Percentiles rank a stretch among this genome's conserved stretches.
Conservation (phyloP, 2,329 filamentous ascomycete species). For the Blastomyces gilchristii region DNA sequence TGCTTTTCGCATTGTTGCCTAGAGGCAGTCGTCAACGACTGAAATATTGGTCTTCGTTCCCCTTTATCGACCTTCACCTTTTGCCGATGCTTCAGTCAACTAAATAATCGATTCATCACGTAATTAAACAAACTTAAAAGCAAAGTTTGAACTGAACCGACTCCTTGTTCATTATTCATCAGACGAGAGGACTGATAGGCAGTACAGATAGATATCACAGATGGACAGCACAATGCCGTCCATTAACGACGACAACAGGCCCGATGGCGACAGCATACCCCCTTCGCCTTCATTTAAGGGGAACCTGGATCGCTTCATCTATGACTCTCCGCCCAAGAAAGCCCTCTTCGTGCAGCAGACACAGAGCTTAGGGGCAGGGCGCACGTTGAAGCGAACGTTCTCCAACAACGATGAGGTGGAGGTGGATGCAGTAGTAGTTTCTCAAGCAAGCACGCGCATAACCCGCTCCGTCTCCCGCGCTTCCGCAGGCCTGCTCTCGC, state of each 20-base stretch:
- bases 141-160: not conserved
- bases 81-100: too few species aligned
- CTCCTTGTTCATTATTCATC: too few species aligned
- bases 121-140: too few species aligned
- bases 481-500: not conserved
- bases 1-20: too few species aligned
- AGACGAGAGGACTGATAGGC: too few species aligned
- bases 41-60: too few species aligned
- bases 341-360: not conserved
- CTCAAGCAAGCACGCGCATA: not conserved
- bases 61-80: too few species aligned
- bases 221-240: not conserved
- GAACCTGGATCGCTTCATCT: conserved; percentile 4
- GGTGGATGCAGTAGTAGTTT: not conserved
- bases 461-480: conserved; percentile 5
- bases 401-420: not conserved
- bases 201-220: not conserved
- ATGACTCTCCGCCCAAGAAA: conserved; percentile 4
- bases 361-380: not conserved
- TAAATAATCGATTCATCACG: too few species aligned
- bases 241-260: not conserved
- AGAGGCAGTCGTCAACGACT: too few species aligned
- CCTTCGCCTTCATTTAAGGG: conserved; percentile 6
- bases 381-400: conserved; percentile 7
- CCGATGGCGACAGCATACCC: not conserved